Evolutionary conservation across 345 rosid species (phyloP).

Genomic region (Brassica nigra): DNA sequence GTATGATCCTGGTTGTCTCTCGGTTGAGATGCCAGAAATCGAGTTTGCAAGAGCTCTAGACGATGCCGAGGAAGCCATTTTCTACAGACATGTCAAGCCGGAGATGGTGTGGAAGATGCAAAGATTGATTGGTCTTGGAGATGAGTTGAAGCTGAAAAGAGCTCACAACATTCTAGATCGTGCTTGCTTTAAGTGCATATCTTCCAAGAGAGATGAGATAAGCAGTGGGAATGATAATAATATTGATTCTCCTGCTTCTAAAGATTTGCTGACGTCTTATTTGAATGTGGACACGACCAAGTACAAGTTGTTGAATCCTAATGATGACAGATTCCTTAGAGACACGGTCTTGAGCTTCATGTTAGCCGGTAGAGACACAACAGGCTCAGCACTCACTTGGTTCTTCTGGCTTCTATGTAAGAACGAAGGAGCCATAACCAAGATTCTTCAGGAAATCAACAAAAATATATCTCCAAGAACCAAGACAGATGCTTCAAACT

Average conservation of each 20-base stretch:
- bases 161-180: constrained; percentile 43
- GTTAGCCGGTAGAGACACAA: constrained; percentile 54
- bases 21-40: constrained; percentile 43
- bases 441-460: constrained; percentile 45
- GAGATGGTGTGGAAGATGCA: constrained; percentile 50
- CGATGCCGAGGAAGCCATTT: constrained; percentile 52
- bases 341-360: constrained; percentile 43
- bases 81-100: constrained; percentile 50
- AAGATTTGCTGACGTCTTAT: constrained; percentile 44
- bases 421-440: constrained; percentile 30
- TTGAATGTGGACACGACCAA: constrained; percentile 34
- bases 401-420: constrained; percentile 50
- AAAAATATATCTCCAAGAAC: not conserved
- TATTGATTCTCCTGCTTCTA: constrained; percentile 1
- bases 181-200: constrained; percentile 31
- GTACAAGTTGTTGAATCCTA: constrained; percentile 23
- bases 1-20: constrained; percentile 47
- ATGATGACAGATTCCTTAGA: constrained; percentile 41
- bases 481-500: not conserved
- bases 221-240: not conserved
- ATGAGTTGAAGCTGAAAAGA: constrained; percentile 43
- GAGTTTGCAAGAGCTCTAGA: constrained; percentile 46
- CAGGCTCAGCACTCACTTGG: constrained; percentile 53
- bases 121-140: constrained; percentile 47
- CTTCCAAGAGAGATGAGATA: constrained; percentile 35